Conservation (phyloP, 257 asterid genomes). For the Gentiana dahurica region DNA sequence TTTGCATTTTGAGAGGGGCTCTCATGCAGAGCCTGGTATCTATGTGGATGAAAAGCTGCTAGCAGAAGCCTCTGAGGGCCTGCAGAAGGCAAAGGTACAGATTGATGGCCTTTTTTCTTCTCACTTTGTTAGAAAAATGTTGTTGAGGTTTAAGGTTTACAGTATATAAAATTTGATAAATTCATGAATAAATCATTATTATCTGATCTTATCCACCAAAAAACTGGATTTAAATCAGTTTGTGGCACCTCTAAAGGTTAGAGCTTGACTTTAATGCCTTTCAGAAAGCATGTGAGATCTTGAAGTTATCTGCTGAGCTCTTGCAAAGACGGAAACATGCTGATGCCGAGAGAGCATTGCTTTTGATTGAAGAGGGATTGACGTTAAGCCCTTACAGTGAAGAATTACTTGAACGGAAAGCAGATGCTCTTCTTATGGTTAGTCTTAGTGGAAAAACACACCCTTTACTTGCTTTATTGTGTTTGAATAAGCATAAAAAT, state of each 20-base stretch:
- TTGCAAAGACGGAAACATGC: constrained; percentile 36
- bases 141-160: no score
- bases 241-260: constrained; percentile 1
- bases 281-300: constrained; percentile 67
- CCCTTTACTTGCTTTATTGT: no score
- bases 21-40: constrained; percentile 67
- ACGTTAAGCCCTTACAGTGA: constrained; percentile 58
- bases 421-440: constrained; percentile 77
- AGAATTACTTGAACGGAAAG: constrained; percentile 67
- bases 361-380: constrained; percentile 62
- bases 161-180: not conserved
- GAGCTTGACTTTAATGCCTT: constrained; percentile 13
- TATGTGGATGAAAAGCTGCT: constrained; percentile 62
- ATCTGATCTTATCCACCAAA: not conserved
- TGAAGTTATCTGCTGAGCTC: constrained; percentile 49
- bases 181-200: not conserved
- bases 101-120: not conserved
- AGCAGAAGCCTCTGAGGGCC: constrained; percentile 88
- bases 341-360: constrained; percentile 57
- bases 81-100: constrained; percentile 67
- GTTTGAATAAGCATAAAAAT: not conserved
- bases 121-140: not conserved
- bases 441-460: constrained; percentile 6
- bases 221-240: constrained; percentile 5
- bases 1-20: constrained; percentile 59